Evolutionary conservation across 208 protist genomes (phyloP), one percentile per base, ranked within the genome.

Genomic region (Crithidia sp.): DNA sequence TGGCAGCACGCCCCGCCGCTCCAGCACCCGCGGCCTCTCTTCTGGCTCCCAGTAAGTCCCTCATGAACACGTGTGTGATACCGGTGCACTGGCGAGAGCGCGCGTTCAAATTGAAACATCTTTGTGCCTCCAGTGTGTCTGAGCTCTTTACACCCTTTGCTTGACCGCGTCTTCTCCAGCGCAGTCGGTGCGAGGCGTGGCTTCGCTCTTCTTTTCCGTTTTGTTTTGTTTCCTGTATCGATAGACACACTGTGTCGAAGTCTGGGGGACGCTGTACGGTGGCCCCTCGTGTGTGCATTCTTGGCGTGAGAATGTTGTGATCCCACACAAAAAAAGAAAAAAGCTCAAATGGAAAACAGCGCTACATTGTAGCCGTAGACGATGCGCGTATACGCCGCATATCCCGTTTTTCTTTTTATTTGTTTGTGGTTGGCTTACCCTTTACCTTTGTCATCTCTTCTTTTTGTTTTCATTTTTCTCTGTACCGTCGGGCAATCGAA

Each of bases 1-100:
- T 45, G 76, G 68, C 40, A 77, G 63, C 28, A 74, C 75, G 8
- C 66, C 82, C 14, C 85, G 74, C 55, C 63, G 62, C 13, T 76
- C 69, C 44, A 76, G 67, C 56, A 50, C 76, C 36, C 76, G 69
- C 19, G 73, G 76, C 28, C 13, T 58, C 28, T 77, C 74, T 16
- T 69, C 71, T 17, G 66, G 73, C 60, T 79, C 69, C 10, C 60
- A 58, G 58, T 68, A 61, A 40, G 19, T 28, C 28, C 28, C 28
- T 28, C 28, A 28, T 28, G 1, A 28, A 28, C 28, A 28, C 28
- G 28, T 36, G 54, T 45, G 19, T 67, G n/a, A 60, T 28, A 28
- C 28, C 28, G 28, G 0, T 28, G 28, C 28, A 28, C 28, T 28
- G 28, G 28, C 28, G 28, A 28, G 28, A 28, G 28, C 28, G 28